A percentile compares a stretch with the other conserved stretches of the same genome.
Conservation (phyloP, 345 rosid species). For the Hevea brasiliensis region DNA sequence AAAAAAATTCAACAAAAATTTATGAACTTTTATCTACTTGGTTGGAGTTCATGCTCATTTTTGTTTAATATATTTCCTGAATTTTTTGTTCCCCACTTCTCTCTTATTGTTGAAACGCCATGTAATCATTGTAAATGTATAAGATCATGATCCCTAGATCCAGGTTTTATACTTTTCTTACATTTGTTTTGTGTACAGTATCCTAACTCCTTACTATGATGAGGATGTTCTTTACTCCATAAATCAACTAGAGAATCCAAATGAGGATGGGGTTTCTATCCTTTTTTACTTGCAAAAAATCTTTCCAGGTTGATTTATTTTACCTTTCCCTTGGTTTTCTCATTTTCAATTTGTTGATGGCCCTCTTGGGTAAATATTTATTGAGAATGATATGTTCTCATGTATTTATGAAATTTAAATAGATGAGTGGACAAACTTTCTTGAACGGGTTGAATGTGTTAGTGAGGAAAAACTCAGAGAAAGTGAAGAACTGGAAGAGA, state of each 20-base stretch:
- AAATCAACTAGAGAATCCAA: conserved; percentile 61
- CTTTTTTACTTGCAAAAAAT: conserved; percentile 93
- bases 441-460: conserved; percentile 58
- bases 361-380: background rate
- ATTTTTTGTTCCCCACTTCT: no score
- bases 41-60: no score
- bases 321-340: background rate
- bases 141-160: no score
- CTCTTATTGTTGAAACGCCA: no score
- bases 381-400: background rate
- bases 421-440: conserved; percentile 99
- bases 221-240: conserved; percentile 91
- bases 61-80: no score
- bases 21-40: no score
- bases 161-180: background rate
- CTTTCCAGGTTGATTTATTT: conserved; percentile 69
- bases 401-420: conserved; percentile 10
- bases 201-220: conserved; percentile 84
- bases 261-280: conserved; percentile 98
- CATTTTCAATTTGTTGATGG: background rate
- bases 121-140: no score
- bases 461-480: conserved; percentile 74
- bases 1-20: no score
- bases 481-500: conserved; percentile 59
- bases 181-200: conserved; percentile 44